A percentile compares a stretch with the other conserved stretches of the same genome.
Conservation (phyloP, 1,284 basidiomycete genomes). For the Marasmius fiardii region DNA sequence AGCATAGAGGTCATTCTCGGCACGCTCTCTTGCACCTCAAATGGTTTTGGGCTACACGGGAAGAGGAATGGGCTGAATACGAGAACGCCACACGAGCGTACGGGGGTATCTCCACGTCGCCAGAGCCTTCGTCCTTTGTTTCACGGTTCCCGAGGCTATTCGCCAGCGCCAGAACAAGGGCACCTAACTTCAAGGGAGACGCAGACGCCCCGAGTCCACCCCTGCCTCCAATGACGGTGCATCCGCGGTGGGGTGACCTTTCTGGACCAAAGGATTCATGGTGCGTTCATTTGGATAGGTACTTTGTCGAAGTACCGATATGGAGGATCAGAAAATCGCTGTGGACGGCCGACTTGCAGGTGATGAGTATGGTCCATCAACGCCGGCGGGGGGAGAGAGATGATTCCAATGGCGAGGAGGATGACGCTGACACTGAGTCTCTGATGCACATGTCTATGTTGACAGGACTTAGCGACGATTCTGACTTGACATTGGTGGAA, state of each 20-base stretch:
- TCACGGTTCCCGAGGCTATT: constrained; percentile 7
- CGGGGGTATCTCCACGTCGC: constrained; percentile 27
- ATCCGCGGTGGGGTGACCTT: constrained; percentile 65
- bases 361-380: constrained; percentile 15
- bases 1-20: constrained; percentile 56
- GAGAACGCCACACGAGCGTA: constrained; percentile 29
- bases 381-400: constrained; percentile 17
- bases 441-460: constrained; percentile 30
- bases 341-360: constrained; percentile 55
- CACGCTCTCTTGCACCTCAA: constrained; percentile 55
- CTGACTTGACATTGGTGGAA: constrained; percentile 44
- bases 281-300: constrained; percentile 51
- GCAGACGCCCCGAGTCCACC: constrained; percentile 21
- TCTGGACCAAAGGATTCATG: constrained; percentile 52
- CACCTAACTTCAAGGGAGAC: constrained; percentile 1
- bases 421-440: constrained; percentile 4
- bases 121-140: constrained; percentile 6
- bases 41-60: constrained; percentile 53
- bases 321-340: constrained; percentile 67
- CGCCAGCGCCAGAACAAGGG: constrained; percentile 3
- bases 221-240: constrained; percentile 40
- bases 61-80: constrained; percentile 45
- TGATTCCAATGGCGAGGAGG: constrained; percentile 24
- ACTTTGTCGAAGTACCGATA: constrained; percentile 49
- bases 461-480: constrained; percentile 37